phyloP scores from a whole-genome alignment of 352 stramenopile species.

The Thraustochytrium sp. region DNA sequence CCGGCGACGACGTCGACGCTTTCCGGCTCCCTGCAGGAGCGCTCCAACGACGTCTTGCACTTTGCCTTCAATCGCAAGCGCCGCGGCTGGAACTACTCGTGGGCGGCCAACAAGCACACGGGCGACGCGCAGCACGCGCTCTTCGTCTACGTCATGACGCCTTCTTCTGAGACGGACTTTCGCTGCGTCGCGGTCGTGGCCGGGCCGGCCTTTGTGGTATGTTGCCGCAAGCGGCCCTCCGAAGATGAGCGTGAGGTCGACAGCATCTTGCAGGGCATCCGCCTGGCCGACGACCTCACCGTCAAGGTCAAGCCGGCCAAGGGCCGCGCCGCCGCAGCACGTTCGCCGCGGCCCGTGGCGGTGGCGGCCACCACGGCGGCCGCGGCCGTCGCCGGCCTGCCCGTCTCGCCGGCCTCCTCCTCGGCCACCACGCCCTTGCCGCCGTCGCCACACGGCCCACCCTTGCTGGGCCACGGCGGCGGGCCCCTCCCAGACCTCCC shows the following conservation, averaged over 20 bases:
- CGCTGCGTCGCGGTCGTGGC: background rate
- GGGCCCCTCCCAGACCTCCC: no score
- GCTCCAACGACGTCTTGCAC: constrained; percentile 3
- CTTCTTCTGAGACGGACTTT: background rate
- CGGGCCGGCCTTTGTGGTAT: background rate
- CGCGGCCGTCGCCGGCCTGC: background rate
- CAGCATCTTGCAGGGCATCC: background rate
- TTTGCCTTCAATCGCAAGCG: constrained; percentile 3
- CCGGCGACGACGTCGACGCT: background rate
- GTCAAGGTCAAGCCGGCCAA: background rate
- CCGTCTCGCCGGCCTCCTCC: no score
- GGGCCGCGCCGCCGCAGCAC: background rate
- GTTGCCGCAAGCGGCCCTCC: constrained; percentile 43
- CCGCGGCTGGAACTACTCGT: constrained; percentile 40
- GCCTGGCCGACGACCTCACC: background rate
- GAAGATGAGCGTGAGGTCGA: background rate
- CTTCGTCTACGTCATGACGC: constrained; percentile 44
- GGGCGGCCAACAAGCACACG: constrained; percentile 41
- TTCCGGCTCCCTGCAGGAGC: background rate
- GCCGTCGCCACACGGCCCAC: no score
- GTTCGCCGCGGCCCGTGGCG: no score
- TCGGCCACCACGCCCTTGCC: no score
- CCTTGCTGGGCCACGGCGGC: no score
- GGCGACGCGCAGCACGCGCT: constrained; percentile 13
- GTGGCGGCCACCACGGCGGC: background rate